Evolutionary conservation across 78 protist genomes (phyloP).

Genomic region (Bodo saltans): DNA sequence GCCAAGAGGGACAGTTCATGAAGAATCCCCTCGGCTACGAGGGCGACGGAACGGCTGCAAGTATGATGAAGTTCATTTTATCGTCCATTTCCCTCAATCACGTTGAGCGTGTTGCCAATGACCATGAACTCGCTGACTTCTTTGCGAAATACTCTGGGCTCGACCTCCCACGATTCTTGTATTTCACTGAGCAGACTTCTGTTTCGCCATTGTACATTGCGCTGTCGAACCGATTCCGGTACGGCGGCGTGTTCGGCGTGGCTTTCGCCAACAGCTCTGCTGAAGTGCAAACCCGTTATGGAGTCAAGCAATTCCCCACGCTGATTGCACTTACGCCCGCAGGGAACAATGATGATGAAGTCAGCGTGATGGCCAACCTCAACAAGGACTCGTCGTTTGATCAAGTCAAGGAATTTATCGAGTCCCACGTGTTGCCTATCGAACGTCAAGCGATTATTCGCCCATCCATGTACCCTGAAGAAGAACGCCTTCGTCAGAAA

Average conservation of each 20-base stretch:
- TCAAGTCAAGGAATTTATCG: too few relatives aligned
- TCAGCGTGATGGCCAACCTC: too few relatives aligned
- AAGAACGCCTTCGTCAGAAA: too few relatives aligned
- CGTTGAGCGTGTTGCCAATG: not conserved
- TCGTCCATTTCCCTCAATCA: not conserved
- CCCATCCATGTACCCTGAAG: too few relatives aligned
- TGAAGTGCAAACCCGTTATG: too few relatives aligned
- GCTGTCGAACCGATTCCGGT: not conserved
- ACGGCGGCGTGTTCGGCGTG: not conserved
- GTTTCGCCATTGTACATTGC: not conserved
- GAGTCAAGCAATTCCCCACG: too few relatives aligned
- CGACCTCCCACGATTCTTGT: not conserved
- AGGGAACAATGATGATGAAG: too few relatives aligned
- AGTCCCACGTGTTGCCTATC: too few relatives aligned
- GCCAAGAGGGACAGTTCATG: not conserved
- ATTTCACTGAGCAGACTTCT: not conserved
- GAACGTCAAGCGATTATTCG: too few relatives aligned
- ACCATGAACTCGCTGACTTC: not conserved
- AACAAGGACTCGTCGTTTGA: too few relatives aligned
- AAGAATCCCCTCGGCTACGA: not conserved
- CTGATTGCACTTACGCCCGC: too few relatives aligned
- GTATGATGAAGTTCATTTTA: not conserved
- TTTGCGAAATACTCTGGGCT: not conserved
- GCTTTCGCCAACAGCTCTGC: too few relatives aligned
- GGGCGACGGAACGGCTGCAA: not conserved